These are phyloP conservation scores for Penicillium italicum DNA, from an alignment of 2,329 filamentous ascomycete genomes.

Conservation along the genomic window DNA sequence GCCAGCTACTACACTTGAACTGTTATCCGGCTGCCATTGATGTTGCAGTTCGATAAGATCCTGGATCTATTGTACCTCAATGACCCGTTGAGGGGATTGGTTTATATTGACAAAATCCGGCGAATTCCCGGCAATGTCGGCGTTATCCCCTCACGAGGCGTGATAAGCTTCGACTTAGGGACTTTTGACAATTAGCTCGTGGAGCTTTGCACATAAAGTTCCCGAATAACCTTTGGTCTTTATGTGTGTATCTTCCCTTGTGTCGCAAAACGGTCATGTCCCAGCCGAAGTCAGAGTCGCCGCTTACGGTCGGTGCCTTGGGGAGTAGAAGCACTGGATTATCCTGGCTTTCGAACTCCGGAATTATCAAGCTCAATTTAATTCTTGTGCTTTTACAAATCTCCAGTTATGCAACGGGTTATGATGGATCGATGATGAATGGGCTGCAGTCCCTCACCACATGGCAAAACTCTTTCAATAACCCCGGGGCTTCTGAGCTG, in stretches of 20 bases:
- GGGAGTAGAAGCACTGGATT: background rate
- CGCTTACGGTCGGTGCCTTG: constrained; percentile 2
- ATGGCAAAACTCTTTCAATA: constrained; percentile 37
- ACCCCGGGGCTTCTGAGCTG: constrained; percentile 12
- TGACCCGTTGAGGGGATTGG: background rate
- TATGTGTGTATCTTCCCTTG: background rate
- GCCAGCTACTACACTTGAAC: too few relatives aligned
- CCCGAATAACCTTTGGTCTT: background rate
- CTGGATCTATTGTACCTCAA: background rate
- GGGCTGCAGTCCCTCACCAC: constrained; percentile 44
- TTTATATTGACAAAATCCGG: background rate
- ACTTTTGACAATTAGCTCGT: background rate
- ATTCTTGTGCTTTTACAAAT: constrained; percentile 14
- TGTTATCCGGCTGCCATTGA: too few relatives aligned
- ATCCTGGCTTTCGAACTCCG: constrained; percentile 4
- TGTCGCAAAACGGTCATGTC: too few relatives aligned
- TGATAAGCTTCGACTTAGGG: background rate
- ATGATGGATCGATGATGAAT: constrained; percentile 51
- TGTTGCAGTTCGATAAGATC: background rate
- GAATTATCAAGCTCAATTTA: constrained; percentile 16
- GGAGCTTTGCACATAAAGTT: background rate
- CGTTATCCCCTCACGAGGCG: background rate
- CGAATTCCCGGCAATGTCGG: background rate
- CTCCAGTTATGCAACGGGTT: constrained; percentile 41
- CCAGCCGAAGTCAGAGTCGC: background rate